phyloP scores from a whole-genome alignment of 805 yeast genomes.

The Candida takata region DNA sequence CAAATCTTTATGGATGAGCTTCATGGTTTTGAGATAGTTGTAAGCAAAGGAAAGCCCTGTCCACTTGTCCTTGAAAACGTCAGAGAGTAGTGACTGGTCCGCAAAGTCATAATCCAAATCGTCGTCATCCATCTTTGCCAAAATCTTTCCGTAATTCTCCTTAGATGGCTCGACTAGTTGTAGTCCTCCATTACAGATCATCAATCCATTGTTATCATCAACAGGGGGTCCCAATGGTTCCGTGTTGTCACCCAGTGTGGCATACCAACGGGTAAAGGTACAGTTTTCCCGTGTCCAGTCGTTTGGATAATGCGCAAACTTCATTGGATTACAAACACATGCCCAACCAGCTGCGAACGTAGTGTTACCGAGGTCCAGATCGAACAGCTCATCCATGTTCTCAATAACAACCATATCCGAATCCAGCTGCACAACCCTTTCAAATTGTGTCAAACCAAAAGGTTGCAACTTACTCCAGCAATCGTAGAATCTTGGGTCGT shows the following conservation, averaged over 20 bases:
- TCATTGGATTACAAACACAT: constrained; percentile 54
- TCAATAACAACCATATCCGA: constrained; percentile 51
- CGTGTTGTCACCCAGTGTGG: constrained; percentile 14
- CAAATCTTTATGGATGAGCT: constrained; percentile 35
- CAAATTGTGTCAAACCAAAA: constrained; percentile 42
- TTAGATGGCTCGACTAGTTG: constrained; percentile 40
- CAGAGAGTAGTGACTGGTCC: constrained; percentile 50
- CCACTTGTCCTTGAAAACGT: constrained; percentile 46
- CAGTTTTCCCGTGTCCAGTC: constrained; percentile 49
- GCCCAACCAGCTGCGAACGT: constrained; percentile 55
- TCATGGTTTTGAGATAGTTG: constrained; percentile 50
- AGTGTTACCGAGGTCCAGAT: constrained; percentile 30
- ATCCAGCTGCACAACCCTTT: constrained; percentile 50
- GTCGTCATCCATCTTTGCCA: constrained; percentile 30
- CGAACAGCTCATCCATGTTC: constrained; percentile 57
- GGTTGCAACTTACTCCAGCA: constrained; percentile 59
- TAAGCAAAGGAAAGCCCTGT: constrained; percentile 44
- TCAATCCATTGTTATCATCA: constrained; percentile 31
- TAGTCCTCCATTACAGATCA: constrained; percentile 54
- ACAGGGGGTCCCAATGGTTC: constrained; percentile 34
- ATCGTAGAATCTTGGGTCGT: constrained; percentile 49
- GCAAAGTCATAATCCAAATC: constrained; percentile 45
- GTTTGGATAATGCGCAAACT: constrained; percentile 44
- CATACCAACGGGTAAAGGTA: constrained; percentile 35
- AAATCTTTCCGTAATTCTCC: constrained; percentile 33